Evolutionary conservation across 345 rosid genomes (phyloP).

Genomic region (Dovyalis caffra): DNA sequence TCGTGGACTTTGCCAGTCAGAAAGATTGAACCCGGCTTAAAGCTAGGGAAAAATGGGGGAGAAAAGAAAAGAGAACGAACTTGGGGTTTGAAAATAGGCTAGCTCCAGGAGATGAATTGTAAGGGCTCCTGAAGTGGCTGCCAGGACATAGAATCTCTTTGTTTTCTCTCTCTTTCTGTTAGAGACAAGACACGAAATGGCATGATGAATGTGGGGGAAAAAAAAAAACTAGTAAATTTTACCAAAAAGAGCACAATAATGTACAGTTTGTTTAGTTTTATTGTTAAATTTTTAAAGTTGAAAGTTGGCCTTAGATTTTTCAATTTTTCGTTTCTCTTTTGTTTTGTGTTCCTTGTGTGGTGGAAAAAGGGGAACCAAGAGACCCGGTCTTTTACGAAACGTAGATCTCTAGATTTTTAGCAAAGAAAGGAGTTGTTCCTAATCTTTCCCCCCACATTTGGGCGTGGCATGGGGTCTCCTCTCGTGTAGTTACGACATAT

Average conservation of each 20-base stretch:
- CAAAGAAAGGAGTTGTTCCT: not conserved
- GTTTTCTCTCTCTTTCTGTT: slow-evolving; percentile 26
- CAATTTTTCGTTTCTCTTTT: not conserved
- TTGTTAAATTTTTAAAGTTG: not conserved
- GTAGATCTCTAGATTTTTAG: slow-evolving; percentile 49
- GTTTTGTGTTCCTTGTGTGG: slow-evolving; percentile 19
- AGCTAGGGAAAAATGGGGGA: not conserved
- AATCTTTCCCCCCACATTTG: not conserved
- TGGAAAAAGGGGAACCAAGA: slow-evolving; percentile 27
- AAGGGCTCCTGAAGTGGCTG: slow-evolving; percentile 41
- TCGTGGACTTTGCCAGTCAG: not conserved
- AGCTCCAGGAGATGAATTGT: slow-evolving; percentile 30
- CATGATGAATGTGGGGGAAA: slow-evolving; percentile 14
- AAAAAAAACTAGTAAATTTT: not conserved
- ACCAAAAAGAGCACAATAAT: not conserved
- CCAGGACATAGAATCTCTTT: slow-evolving; percentile 12
- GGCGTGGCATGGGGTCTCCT: not conserved
- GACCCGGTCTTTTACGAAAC: slow-evolving; percentile 39
- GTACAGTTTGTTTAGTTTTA: slow-evolving; percentile 9
- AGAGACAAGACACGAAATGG: slow-evolving; percentile 17
- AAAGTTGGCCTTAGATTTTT: slow-evolving; percentile 4
- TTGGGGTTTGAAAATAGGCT: slow-evolving; percentile 11
- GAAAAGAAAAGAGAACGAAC: not conserved
- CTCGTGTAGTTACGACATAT: not conserved
- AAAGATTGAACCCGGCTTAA: not conserved